These are phyloP conservation scores for Plantago elongata DNA, from an alignment of 257 asterid species.

Conservation along the genomic window DNA sequence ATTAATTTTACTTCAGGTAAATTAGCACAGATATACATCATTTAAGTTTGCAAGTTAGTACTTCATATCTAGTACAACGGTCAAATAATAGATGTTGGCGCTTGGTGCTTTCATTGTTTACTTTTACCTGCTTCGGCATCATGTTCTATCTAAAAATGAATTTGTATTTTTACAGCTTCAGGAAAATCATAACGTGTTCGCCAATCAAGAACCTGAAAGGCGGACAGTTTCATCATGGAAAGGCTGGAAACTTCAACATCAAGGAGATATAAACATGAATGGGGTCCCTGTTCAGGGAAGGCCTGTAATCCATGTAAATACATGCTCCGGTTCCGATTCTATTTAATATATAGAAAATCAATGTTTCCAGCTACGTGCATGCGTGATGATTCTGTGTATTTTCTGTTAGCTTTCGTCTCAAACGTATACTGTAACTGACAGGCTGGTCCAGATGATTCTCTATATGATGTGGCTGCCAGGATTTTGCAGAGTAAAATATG, in stretches of 20 bases:
- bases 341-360: slow-evolving; percentile 7
- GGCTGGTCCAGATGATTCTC: slow-evolving; percentile 71
- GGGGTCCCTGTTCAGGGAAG: slow-evolving; percentile 32
- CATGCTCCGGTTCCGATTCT: slow-evolving; percentile 3
- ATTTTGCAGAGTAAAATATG: slow-evolving; percentile 55
- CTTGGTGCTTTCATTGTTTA: too few relatives aligned
- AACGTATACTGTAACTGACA: slow-evolving; percentile 24
- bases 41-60: not conserved
- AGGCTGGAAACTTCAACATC: slow-evolving; percentile 37
- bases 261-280: slow-evolving; percentile 26
- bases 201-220: slow-evolving; percentile 38
- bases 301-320: slow-evolving; percentile 54
- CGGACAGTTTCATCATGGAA: slow-evolving; percentile 67
- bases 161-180: slow-evolving; percentile 46
- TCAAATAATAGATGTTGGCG: too few relatives aligned
- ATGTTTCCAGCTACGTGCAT: not conserved
- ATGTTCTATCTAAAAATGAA: slow-evolving; percentile 6
- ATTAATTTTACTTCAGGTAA: slow-evolving; percentile 55
- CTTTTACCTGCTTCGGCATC: not conserved
- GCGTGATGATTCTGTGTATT: not conserved
- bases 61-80: too few relatives aligned
- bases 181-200: slow-evolving; percentile 32
- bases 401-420: not conserved
- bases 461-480: slow-evolving; percentile 46
- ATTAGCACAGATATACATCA: not conserved